Evolutionary conservation across 1,139 yeast genomes (phyloP).

Genomic region (Trichomonascaceae sp.): DNA sequence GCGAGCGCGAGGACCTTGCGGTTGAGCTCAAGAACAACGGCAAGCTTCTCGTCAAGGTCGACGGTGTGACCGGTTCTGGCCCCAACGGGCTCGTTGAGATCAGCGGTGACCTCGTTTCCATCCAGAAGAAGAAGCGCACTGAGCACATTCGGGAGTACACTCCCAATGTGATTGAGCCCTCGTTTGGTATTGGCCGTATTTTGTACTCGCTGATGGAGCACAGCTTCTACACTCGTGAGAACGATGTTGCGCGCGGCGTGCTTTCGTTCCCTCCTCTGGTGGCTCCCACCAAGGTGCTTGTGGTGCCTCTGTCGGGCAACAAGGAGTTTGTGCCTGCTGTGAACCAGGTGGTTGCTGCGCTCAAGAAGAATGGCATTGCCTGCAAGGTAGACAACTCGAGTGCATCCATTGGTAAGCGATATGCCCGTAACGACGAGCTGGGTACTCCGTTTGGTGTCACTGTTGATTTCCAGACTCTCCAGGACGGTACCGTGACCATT

Average conservation of each 20-base stretch:
- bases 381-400: constrained; percentile 96
- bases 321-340: constrained; percentile 70
- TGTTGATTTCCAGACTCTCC: constrained; percentile 86
- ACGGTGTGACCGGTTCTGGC: constrained; percentile 40
- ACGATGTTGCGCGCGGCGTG: constrained; percentile 80
- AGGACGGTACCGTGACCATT: constrained; percentile 82
- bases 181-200: constrained; percentile 98
- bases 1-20: constrained; percentile 68
- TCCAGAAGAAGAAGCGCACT: constrained; percentile 65
- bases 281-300: constrained; percentile 94
- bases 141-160: constrained; percentile 92
- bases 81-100: too few relatives aligned
- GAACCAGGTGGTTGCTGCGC: constrained; percentile 42
- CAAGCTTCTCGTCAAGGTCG: constrained; percentile 50
- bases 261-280: constrained; percentile 90
- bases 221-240: constrained; percentile 89
- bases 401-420: constrained; percentile 97
- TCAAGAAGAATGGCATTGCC: constrained; percentile 77
- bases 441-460: constrained; percentile 99
- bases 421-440: constrained; percentile 96
- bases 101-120: constrained; percentile 55
- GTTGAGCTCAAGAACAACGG: constrained; percentile 52
- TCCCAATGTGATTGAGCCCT: constrained; percentile 98
- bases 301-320: constrained; percentile 86
- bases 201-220: constrained; percentile 90